phyloP scores from a whole-genome alignment of 1,139 yeast species.

The Suhomyces guaymorum region DNA sequence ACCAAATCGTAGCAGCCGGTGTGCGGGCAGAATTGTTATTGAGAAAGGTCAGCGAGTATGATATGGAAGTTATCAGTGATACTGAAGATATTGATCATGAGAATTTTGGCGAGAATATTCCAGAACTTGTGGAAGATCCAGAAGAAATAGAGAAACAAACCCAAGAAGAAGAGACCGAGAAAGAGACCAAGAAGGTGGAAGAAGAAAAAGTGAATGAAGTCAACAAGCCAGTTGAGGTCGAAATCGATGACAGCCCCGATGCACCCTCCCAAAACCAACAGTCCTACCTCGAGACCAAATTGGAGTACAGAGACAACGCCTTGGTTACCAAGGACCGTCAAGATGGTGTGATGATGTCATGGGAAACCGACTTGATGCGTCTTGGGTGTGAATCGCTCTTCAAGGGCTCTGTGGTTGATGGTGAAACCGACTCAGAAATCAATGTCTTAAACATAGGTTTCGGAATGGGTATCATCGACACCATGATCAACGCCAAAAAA shows the following conservation, averaged over 20 bases:
- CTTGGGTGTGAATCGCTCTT: slow-evolving; percentile 74
- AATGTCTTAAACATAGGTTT: slow-evolving; percentile 82
- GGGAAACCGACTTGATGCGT: slow-evolving; percentile 86
- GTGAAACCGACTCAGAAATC: slow-evolving; percentile 41
- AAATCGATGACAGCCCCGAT: slow-evolving; percentile 18
- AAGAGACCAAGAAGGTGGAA: slow-evolving; percentile 2
- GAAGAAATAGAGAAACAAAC: slow-evolving; percentile 15
- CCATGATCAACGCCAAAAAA: slow-evolving; percentile 58
- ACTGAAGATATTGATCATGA: slow-evolving; percentile 29
- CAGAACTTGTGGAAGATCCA: slow-evolving; percentile 17
- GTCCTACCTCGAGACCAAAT: slow-evolving; percentile 63
- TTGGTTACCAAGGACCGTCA: slow-evolving; percentile 68
- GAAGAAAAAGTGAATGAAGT: background rate
- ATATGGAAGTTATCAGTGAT: slow-evolving; percentile 41
- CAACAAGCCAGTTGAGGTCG: background rate
- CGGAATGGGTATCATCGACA: slow-evolving; percentile 95
- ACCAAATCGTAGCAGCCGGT: slow-evolving; percentile 77
- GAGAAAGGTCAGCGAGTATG: slow-evolving; percentile 67
- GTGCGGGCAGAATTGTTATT: slow-evolving; percentile 84
- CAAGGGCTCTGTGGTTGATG: slow-evolving; percentile 32
- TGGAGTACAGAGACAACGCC: slow-evolving; percentile 71
- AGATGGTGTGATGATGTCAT: slow-evolving; percentile 98
- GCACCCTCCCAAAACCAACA: slow-evolving; percentile 68
- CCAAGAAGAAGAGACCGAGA: slow-evolving; percentile 9
- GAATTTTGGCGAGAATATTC: slow-evolving; percentile 6